Evolutionary conservation across 108 stramenopile species (phyloP).

Genomic region (Skeletonema marinoi): DNA sequence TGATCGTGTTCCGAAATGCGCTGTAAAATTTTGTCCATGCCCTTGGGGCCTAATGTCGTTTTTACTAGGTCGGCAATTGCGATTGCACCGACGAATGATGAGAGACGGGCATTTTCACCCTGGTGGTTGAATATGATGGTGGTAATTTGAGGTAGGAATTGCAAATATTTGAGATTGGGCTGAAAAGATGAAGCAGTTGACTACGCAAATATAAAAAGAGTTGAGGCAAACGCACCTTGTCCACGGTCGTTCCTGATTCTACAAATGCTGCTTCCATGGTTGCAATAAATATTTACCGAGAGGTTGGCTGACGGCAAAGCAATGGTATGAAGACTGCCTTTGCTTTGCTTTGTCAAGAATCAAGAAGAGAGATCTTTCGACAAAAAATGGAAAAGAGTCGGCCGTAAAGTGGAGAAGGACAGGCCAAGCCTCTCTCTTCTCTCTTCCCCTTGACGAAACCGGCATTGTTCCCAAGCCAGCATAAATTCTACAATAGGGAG

Average conservation of each 20-base stretch:
- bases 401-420: too few relatives aligned
- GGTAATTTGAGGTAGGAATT: neutral
- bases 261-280: constrained; percentile 89
- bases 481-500: too few relatives aligned
- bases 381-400: too few relatives aligned
- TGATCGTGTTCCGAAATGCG: constrained; percentile 84
- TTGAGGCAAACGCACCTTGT: constrained; percentile 70
- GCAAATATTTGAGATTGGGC: constrained; percentile 2
- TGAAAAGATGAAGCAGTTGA: neutral
- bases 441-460: too few relatives aligned
- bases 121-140: constrained; percentile 31
- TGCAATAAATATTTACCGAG: constrained; percentile 1
- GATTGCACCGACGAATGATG: constrained; percentile 98
- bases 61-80: constrained; percentile 99
- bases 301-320: neutral
- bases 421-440: too few relatives aligned
- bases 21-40: constrained; percentile 98
- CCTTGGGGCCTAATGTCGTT: constrained; percentile 99
- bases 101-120: constrained; percentile 99
- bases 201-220: constrained; percentile 6
- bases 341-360: too few relatives aligned
- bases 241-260: constrained; percentile 76
- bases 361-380: too few relatives aligned
- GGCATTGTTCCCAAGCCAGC: too few relatives aligned
- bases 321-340: too few relatives aligned